Percentiles rank a stretch among this genome's conserved stretches.
Evolutionary conservation across 345 rosid species (phyloP).

Genomic region (Gossypium sturtianum): DNA sequence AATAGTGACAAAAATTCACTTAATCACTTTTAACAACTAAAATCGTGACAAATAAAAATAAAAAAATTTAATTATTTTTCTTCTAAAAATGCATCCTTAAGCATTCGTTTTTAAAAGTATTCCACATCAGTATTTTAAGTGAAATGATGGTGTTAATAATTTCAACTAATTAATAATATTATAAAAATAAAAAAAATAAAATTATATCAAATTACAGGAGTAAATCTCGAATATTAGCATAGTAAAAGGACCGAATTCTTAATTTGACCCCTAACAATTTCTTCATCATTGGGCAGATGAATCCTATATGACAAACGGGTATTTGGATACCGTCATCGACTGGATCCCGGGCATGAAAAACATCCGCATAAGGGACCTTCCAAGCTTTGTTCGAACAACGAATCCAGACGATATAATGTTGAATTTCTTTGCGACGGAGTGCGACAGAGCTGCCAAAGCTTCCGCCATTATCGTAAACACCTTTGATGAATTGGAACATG

Average conservation of each 20-base stretch:
- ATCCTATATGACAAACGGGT: constrained; percentile 25
- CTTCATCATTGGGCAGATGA: constrained; percentile 22
- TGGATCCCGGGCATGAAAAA: constrained; percentile 45
- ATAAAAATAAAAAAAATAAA: too few species aligned
- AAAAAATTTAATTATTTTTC: too few species aligned
- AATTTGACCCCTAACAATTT: background rate
- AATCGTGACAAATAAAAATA: too few species aligned
- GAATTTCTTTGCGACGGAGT: constrained; percentile 10
- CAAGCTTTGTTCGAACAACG: constrained; percentile 32
- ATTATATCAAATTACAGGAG: too few species aligned
- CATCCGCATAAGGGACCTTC: constrained; percentile 39
- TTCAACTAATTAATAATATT: too few species aligned
- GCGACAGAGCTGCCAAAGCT: constrained; percentile 23
- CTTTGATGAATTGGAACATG: constrained; percentile 8
- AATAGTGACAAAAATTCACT: too few species aligned
- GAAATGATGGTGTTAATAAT: too few species aligned
- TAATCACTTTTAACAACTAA: too few species aligned
- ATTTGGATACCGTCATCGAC: constrained; percentile 31
- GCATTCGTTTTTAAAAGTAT: too few species aligned
- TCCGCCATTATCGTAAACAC: constrained; percentile 17
- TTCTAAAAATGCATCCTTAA: too few species aligned
- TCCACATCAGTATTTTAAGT: too few species aligned
- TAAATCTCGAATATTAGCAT: background rate
- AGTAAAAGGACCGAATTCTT: background rate
- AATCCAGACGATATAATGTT: constrained; percentile 29